Base-by-base conservation (phyloP, 1,284 basidiomycete species). In the Uromyces viciae-fabae region DNA sequence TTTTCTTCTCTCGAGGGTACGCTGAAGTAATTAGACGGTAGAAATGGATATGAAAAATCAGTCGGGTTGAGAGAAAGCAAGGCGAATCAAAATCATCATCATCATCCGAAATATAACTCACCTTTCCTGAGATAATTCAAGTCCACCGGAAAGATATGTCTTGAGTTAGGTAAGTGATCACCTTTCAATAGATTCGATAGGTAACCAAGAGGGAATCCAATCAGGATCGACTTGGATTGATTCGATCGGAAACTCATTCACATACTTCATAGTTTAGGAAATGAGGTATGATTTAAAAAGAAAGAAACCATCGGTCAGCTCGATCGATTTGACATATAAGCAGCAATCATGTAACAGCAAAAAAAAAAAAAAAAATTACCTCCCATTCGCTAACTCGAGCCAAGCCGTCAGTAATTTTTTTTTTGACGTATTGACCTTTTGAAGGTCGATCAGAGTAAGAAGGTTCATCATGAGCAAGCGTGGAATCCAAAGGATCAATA, bases 161-260 rank as follows among this genome's bases (percentile, higher is more conserved):
- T n/a, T n/a, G n/a, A n/a, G n/a, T n/a, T n/a, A n/a, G n/a, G n/a
- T n/a, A n/a, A n/a, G n/a, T n/a, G n/a, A n/a, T n/a, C n/a, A n/a
- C n/a, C n/a, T n/a, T 31, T 72, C 25, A n/a, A 75, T 75, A n/a
- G 74, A 60, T 75, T 75, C 74, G 40, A 62, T 43, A 22, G 76
- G 68, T 43, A 73, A 46, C 77, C 77, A 80, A 25, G 54, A 40
- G 4, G 77, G 77, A 9, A 72, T 62, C 77, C 77, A 80, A 8
- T 22, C 43, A 5, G 69, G 69, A 62, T 80, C 60, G 5, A 80
- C 69, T 7, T 15, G 40, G 9, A 80, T 64, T 0, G 49, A 52
- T 33, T 80, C 69, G 11, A 80, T 73, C n/a, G 77, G 77, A 40
- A 80, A 80, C 38, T 64, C 68, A 15, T 73, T 43, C 19, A 80